Evolutionary conservation across 176 grass and related monocot genomes (phyloP).

Genomic region (Canna indica): DNA sequence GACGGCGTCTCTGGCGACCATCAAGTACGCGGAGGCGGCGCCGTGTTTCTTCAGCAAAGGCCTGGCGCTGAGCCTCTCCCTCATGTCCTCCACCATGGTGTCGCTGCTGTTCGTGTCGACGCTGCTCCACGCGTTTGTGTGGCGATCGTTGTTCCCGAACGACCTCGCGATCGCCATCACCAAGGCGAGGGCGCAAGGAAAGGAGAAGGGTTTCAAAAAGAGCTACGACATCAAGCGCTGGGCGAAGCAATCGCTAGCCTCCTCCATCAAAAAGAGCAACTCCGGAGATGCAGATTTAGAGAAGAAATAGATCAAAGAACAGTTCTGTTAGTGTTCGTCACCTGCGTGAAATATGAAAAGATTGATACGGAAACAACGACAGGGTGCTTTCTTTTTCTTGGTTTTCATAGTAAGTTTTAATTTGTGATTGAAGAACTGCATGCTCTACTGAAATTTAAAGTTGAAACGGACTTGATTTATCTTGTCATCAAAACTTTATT

Average conservation of each 20-base stretch:
- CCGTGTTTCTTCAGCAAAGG: conserved; percentile 78
- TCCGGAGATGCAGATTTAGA: conserved; percentile 56
- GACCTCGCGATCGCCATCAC: conserved; percentile 97
- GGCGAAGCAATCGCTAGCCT: conserved; percentile 78
- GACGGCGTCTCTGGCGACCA: conserved; percentile 71
- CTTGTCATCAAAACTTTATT: no score
- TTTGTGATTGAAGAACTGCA: no score
- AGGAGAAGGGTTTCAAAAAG: conserved; percentile 48
- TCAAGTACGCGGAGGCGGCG: conserved; percentile 76
- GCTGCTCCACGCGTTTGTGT: conserved; percentile 71
- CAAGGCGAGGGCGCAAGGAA: conserved; percentile 40
- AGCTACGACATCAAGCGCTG: conserved; percentile 64
- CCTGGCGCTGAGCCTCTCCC: conserved; percentile 66
- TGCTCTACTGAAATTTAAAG: no score
- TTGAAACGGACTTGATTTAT: no score
- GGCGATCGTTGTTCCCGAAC: conserved; percentile 90
- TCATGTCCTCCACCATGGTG: conserved; percentile 91
- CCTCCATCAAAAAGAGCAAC: conserved; percentile 69
- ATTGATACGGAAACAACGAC: background rate
- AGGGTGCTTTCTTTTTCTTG: no score
- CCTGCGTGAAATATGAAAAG: no score
- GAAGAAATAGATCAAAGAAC: conserved; percentile 28
- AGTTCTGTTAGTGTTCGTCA: background rate
- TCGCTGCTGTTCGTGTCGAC: conserved; percentile 79
- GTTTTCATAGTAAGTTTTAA: no score